A percentile compares a stretch with the other conserved stretches of the same genome.
phyloP scores from a whole-genome alignment of 108 stramenopile genomes.

The Nitzschia sp. region DNA sequence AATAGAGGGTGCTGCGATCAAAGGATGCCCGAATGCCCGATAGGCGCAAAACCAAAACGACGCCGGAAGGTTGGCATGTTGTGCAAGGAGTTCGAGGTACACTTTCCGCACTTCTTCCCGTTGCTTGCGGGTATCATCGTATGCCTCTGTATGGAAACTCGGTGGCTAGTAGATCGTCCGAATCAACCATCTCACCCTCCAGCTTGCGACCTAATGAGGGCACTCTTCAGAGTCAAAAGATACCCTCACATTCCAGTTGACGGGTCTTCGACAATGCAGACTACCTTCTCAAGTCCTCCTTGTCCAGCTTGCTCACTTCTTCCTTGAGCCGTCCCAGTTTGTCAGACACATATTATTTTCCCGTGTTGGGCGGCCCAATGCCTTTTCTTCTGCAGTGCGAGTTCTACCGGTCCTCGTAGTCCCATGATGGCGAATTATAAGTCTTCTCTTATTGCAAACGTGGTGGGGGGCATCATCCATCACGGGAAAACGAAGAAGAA shows the following conservation, averaged over 20 bases:
- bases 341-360: background rate
- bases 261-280: constrained; percentile 29
- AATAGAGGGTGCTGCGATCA: too few relatives aligned
- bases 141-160: constrained; percentile 21
- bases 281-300: constrained; percentile 40
- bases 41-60: too few relatives aligned
- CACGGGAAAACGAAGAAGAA: too few relatives aligned
- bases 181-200: background rate
- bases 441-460: too few relatives aligned
- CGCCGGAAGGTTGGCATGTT: constrained; percentile 72
- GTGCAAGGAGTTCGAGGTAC: constrained; percentile 59
- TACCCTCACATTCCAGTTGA: constrained; percentile 53
- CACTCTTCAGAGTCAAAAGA: constrained; percentile 51
- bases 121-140: constrained; percentile 56
- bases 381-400: too few relatives aligned
- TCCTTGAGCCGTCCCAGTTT: constrained; percentile 24
- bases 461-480: too few relatives aligned
- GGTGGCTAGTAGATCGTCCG: background rate
- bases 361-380: too few relatives aligned
- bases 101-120: constrained; percentile 58
- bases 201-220: background rate
- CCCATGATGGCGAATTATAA: too few relatives aligned
- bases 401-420: too few relatives aligned
- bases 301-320: constrained; percentile 25
- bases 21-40: too few relatives aligned